Percentiles rank a stretch among this genome's conserved stretches.
These are phyloP conservation scores for Flueggea neowawraea DNA, from an alignment of 441 rosid genomes.

Conservation along the genomic window DNA sequence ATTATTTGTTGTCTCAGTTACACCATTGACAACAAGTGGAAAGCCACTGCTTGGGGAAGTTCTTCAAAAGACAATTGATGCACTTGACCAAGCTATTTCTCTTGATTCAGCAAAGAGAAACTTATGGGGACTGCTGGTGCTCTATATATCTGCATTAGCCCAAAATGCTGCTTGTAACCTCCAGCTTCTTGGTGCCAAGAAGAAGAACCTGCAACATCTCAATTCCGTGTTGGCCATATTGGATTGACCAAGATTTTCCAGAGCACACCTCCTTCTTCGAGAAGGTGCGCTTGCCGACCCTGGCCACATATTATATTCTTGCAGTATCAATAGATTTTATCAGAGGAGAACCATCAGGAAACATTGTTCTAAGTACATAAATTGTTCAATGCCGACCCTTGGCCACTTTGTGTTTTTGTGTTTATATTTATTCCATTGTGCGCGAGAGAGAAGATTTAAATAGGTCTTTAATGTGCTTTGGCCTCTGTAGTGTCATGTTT, in stretches of 20 bases:
- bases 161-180: constrained; percentile 97
- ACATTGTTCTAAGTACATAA: constrained; percentile 21
- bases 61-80: constrained; percentile 76
- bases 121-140: constrained; percentile 98
- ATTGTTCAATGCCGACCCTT: too few relatives aligned
- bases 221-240: constrained; percentile 79
- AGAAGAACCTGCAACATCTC: constrained; percentile 89
- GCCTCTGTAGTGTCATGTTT: too few relatives aligned
- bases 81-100: constrained; percentile 83
- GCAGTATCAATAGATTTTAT: constrained; percentile 88
- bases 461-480: too few relatives aligned
- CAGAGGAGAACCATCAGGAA: constrained; percentile 81
- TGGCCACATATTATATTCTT: constrained; percentile 89
- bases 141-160: constrained; percentile 72
- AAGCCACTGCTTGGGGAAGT: constrained; percentile 80
- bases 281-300: constrained; percentile 78
- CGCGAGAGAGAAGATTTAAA: too few relatives aligned
- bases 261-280: constrained; percentile 73
- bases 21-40: constrained; percentile 87
- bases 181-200: constrained; percentile 92
- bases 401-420: too few relatives aligned
- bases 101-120: constrained; percentile 84
- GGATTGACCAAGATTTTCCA: constrained; percentile 92
- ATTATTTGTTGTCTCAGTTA: constrained; percentile 92
- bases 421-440: too few relatives aligned